Base-by-base conservation (phyloP, 208 protist species). In the Hexamita inflata region DNA sequence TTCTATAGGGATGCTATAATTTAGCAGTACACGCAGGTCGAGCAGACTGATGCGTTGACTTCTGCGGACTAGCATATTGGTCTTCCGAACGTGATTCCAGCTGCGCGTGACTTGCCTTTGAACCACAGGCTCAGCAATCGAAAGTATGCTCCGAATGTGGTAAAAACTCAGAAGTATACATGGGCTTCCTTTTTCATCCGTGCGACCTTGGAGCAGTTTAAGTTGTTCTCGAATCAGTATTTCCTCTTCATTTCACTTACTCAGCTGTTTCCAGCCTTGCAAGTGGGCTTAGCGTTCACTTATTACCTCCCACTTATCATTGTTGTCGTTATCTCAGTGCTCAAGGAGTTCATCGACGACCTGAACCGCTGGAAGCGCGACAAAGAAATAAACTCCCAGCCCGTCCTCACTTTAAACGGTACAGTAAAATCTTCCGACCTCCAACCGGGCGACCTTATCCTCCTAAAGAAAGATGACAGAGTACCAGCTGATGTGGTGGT, bases 401-500 rank as follows among this genome's bases (percentile, higher is more conserved):
- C 19, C 29, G 15, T 38, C 34, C 60, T 38, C 13, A 38, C 34
- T 38, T 30, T 66, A 24, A 38, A 15, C 30, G 60, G 15, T 19
- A n/a, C 34, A 24, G 34, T 40, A 13, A 15, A 30, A 13, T 66
- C 60, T 11, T 81, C 84, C 0, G 83, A 93, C 66, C 88, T 98
- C 40, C 67, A 85, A 32, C 92, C 95, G 1, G 92, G 94, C 0
- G 83, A 96, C 74, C 66, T 97, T 1, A 86, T 97, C 15, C 57
- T 90, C 11, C 80, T 97, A 15, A 85, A 90, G 58, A 86, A 86
- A 24, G 88, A 94, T 58, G 85, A 94, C 68, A 88, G 92, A 59
- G 91, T 84, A 19, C 77, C 75, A 26, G 58, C 78, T 34, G 76
- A 77, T 45, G 9, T 45, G 4, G 28, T 70, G 38, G 4, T 49